Conservation (phyloP, 2,329 filamentous ascomycete species). For the Lecanicillium sp. region DNA sequence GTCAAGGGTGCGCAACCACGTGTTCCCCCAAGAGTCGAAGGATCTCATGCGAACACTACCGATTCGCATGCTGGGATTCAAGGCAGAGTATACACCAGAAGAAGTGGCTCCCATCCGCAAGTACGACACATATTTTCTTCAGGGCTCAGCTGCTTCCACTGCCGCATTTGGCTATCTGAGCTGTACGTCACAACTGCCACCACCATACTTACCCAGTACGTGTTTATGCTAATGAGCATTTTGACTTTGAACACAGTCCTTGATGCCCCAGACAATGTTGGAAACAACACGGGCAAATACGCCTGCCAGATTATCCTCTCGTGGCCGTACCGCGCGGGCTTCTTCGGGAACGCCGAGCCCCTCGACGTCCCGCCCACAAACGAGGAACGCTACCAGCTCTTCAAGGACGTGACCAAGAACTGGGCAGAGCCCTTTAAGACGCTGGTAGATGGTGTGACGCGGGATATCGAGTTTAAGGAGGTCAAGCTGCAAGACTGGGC, state of each 20-base stretch:
- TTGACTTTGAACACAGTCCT: slow-evolving; percentile 28
- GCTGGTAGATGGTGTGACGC: slow-evolving; percentile 31
- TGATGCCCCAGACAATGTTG: slow-evolving; percentile 36
- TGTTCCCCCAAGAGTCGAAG: slow-evolving; percentile 23
- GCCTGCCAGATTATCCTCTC: slow-evolving; percentile 42
- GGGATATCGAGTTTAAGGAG: slow-evolving; percentile 32
- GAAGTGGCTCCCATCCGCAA: slow-evolving; percentile 33
- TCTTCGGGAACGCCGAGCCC: slow-evolving; percentile 19
- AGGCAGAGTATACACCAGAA: slow-evolving; percentile 29
- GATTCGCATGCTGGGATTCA: slow-evolving; percentile 40
- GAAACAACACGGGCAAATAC: slow-evolving; percentile 26
- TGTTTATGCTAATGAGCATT: too few relatives aligned
- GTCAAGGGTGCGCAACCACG: slow-evolving; percentile 30
- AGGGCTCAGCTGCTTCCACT: slow-evolving; percentile 42
- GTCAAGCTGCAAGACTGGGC: slow-evolving; percentile 42
- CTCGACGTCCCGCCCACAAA: slow-evolving; percentile 33
- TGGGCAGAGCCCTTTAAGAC: slow-evolving; percentile 44
- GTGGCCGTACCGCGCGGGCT: slow-evolving; percentile 36
- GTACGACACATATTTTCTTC: slow-evolving; percentile 47
- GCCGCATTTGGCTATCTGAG: slow-evolving; percentile 46
- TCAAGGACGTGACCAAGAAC: slow-evolving; percentile 33
- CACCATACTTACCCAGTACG: too few relatives aligned
- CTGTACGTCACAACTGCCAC: slow-evolving; percentile 29
- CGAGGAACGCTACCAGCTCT: slow-evolving; percentile 29
- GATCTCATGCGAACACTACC: slow-evolving; percentile 33